Evolutionary conservation across 768 basidiomycete species (phyloP), one percentile per base, ranked within the genome.

Genomic region (Amanita inopinata): DNA sequence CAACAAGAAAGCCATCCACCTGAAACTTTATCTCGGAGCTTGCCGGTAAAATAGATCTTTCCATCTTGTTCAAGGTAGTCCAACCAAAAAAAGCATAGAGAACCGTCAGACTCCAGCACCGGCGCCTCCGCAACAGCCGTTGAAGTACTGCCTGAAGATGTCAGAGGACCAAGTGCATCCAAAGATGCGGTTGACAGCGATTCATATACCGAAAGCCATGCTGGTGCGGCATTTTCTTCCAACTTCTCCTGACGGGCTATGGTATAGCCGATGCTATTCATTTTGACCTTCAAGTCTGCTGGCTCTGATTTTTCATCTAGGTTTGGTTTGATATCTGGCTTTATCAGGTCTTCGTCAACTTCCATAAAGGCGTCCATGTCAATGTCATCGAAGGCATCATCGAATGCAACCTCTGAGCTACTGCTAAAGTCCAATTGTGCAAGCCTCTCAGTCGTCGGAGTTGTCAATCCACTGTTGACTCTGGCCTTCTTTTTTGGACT

Each of bases 11-110:
- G 64, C 78, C 83, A 93, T 5, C 68, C 55, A 11, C 69, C 69
- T 2, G 76, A 73, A 3, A 66, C 61, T 60, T 82, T 83, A 62
- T 93, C 90, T 51, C 83, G 78, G 32, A 92, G 74, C 62, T 98
- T 98, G 5, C 96, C 96, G 33, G 88, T 76, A 49, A 99, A 83
- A 56, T 89, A 83, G 3, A 99, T 66, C 46, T 74, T 77, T 11
- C 92, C 94, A 11, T 84, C 76, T 36, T 76, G 73, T 56, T 98
- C 91, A 24, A 93, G 76, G 54, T 90, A 90, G 56, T 99, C 96
- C 15, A 97, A 68, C 96, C 96, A 99, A 67, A 83, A 99, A 69
- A 99, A 92, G 19, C 74, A 75, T 10, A 98, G 64, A 2, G 80
- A 84, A 1, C 89, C 91, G 49, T 96, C 90, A 3, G 74, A 63